phyloP scores from a whole-genome alignment of 73 alveolate species.

The Paramecium octaurelia region DNA sequence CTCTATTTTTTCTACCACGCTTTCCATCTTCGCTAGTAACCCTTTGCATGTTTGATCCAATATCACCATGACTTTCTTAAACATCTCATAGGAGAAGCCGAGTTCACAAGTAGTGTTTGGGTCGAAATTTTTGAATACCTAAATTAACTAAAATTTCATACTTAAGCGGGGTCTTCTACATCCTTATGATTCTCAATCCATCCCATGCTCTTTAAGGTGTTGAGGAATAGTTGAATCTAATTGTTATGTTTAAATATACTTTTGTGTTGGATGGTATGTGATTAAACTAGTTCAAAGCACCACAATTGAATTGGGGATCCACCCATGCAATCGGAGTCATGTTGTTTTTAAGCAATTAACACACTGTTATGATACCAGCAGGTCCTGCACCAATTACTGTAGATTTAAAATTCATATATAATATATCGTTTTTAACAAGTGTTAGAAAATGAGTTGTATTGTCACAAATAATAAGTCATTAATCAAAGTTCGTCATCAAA shows the following conservation, averaged over 20 bases:
- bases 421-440: conserved; percentile 18
- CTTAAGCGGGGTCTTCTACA: background rate
- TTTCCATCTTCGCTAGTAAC: background rate
- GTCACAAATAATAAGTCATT: background rate
- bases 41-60: background rate
- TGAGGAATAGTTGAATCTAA: background rate
- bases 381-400: conserved; percentile 44
- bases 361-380: conserved; percentile 32
- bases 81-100: conserved; percentile 15
- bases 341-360: conserved; percentile 3
- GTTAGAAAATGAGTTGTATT: background rate
- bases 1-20: background rate
- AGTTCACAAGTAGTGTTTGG: background rate
- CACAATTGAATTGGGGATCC: conserved; percentile 2
- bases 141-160: background rate
- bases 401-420: background rate
- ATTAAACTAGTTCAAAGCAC: background rate
- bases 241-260: background rate
- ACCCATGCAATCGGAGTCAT: background rate
- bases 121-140: background rate
- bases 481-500: background rate
- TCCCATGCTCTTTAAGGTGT: background rate
- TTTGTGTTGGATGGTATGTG: conserved; percentile 36
- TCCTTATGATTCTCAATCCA: background rate
- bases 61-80: background rate